Evolutionary conservation across 116 monocot genomes (phyloP).

Genomic region (Dioscorea cayenensis): DNA sequence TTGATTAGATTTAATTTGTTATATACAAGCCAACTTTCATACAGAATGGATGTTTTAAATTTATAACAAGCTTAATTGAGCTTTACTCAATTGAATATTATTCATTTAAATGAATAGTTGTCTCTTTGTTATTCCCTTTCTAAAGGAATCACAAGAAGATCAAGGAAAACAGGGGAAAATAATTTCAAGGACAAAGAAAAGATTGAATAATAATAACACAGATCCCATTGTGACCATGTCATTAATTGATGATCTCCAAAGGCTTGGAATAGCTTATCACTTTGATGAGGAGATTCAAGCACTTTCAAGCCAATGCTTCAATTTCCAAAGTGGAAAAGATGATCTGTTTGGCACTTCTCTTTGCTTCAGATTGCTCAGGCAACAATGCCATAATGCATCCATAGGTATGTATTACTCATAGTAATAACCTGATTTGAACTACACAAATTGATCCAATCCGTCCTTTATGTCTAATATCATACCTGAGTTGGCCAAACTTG

Average conservation of each 20-base stretch:
- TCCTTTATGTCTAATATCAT: too few species aligned
- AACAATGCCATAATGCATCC: constrained; percentile 6
- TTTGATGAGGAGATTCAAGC: constrained; percentile 13
- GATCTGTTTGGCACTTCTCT: constrained; percentile 16
- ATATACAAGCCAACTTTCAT: too few species aligned
- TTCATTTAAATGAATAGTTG: too few species aligned
- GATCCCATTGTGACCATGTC: not conserved
- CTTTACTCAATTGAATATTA: too few species aligned
- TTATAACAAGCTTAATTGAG: too few species aligned
- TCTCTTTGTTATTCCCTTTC: too few species aligned
- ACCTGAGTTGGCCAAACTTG: too few species aligned
- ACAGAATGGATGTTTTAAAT: too few species aligned
- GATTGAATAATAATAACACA: not conserved
- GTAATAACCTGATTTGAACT: too few species aligned
- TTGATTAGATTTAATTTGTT: too few species aligned
- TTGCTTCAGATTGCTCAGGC: constrained; percentile 17
- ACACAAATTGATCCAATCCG: too few species aligned
- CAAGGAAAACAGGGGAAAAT: not conserved
- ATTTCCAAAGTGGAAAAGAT: not conserved
- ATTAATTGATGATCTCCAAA: constrained; percentile 11
- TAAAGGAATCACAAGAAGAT: not conserved
- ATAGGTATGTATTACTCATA: not conserved
- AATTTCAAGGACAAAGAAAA: not conserved
- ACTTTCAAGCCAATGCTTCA: not conserved
- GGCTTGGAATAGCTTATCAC: constrained; percentile 12